phyloP scores from a whole-genome alignment of 2,329 filamentous ascomycete species.

The Nothophoma quercina region DNA sequence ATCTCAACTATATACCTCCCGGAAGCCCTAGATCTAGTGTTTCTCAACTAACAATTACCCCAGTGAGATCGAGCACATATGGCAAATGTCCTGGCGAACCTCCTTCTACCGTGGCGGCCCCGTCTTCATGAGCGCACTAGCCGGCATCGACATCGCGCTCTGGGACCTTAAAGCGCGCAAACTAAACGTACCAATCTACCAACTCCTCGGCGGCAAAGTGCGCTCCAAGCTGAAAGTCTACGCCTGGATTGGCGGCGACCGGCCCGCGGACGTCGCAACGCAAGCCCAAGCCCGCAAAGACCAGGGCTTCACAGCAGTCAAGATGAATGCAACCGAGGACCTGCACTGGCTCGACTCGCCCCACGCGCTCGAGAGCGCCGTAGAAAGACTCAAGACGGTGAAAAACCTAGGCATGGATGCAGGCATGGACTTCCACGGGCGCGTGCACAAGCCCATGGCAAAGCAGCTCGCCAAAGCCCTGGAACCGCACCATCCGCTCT shows the following conservation, averaged over 20 bases:
- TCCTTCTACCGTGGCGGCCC: conserved; percentile 81
- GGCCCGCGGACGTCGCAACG: conserved; percentile 69
- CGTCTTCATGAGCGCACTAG: conserved; percentile 80
- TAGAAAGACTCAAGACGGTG: conserved; percentile 73
- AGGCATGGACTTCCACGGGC: conserved; percentile 80
- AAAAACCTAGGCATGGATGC: conserved; percentile 75
- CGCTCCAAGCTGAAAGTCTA: conserved; percentile 75
- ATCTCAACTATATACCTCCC: too few relatives aligned
- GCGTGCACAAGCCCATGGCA: conserved; percentile 81
- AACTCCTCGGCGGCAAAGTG: conserved; percentile 77
- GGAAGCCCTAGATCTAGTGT: too few relatives aligned
- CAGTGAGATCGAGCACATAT: conserved; percentile 81
- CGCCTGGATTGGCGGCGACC: conserved; percentile 79
- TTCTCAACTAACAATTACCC: too few relatives aligned
- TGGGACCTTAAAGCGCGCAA: conserved; percentile 78
- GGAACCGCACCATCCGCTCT: conserved; percentile 73
- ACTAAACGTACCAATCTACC: conserved; percentile 72
- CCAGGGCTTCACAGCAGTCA: conserved; percentile 72
- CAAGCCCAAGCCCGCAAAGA: conserved; percentile 66
- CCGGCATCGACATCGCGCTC: conserved; percentile 79
- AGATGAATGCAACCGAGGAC: conserved; percentile 83
- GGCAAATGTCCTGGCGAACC: conserved; percentile 74
- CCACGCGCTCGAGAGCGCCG: conserved; percentile 65
- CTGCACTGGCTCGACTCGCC: conserved; percentile 80
- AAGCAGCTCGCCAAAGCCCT: conserved; percentile 74